phyloP scores from a whole-genome alignment of 2,329 filamentous ascomycete species.

The Botrytis tulipae region DNA sequence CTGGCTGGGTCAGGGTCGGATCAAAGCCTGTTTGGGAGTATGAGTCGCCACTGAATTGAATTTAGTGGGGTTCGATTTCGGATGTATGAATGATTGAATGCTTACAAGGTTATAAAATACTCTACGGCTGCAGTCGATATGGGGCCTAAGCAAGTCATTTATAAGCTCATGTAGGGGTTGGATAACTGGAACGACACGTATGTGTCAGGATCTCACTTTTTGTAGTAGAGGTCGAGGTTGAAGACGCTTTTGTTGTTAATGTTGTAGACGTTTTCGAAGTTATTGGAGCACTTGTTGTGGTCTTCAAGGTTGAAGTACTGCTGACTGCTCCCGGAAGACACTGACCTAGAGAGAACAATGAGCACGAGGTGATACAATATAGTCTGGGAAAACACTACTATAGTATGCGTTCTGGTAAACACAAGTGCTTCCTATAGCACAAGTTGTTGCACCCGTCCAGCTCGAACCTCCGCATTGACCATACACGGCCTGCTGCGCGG shows the following conservation, averaged over 20 bases:
- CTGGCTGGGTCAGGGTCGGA: slow-evolving; percentile 33
- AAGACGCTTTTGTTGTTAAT: not conserved
- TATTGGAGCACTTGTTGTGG: not conserved
- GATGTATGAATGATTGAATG: not conserved
- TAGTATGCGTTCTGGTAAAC: slow-evolving; percentile 25
- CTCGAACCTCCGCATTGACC: slow-evolving; percentile 30
- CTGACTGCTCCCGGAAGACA: not conserved
- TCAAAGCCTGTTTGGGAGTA: slow-evolving; percentile 40
- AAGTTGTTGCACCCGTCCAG: slow-evolving; percentile 26
- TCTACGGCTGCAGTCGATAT: not conserved
- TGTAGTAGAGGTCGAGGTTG: not conserved
- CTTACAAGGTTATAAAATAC: slow-evolving; percentile 9
- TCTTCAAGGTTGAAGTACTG: not conserved
- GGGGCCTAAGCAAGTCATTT: not conserved
- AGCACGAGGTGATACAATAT: not conserved
- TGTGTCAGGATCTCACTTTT: not conserved
- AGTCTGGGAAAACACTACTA: not conserved
- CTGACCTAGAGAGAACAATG: not conserved
- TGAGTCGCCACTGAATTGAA: slow-evolving; percentile 36
- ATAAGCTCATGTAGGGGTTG: not conserved
- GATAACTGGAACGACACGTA: not conserved
- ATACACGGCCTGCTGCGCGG: slow-evolving; percentile 21
- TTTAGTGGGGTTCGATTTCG: not conserved
- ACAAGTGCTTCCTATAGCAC: slow-evolving; percentile 24
- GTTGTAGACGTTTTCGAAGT: not conserved